Base-by-base conservation (phyloP, 2,329 filamentous ascomycete genomes). In the Aspergillus eucalypticola region DNA sequence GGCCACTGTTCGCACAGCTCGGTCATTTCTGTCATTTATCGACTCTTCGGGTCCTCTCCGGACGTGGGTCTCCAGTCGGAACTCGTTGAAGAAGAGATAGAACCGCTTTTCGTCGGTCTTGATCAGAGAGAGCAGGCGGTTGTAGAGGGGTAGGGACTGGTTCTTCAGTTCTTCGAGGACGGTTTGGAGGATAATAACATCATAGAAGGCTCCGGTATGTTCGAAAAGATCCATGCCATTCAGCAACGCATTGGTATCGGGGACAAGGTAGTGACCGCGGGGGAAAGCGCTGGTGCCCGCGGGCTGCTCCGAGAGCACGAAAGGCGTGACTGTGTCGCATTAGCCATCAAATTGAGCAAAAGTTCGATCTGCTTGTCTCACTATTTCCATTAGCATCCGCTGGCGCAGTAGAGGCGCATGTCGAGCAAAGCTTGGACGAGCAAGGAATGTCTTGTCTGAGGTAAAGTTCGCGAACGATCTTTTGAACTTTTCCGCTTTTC, bases 51-150 rank as follows among this genome's bases (percentile, higher is more conserved):
- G 76, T 19, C 88, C 84, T 63, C 95, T 85, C 27, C 84, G 79
- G 51, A 97, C 86, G 71, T 96, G 90, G 0, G 95, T 99, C 76
- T 99, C 96, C 41, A 93, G 82, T 54, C 94, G 86, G 73, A 99
- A 99, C 70, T 99, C 95, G 75, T 99, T 99, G 85, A 98, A 98
- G 76, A 99, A 99, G 55, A 99, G 91, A 72, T 98, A 97, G 75
- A 96, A 98, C 57, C 94, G 88, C 82, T 99, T 99, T 66, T 96
- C 92, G 69, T 96, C 92, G 71, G 94, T 96, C 78, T 94, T 96
- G 41, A 93, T 96, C 64, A 99, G 82, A 21, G 90, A 88, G 66
- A 98, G 87, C 53, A 99, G 82, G 41, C 95, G 90, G 76, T 97
- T 97, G 80, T 98, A 99, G 39, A 99, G 86, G 44, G 95, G 95